A percentile compares a stretch with the other conserved stretches of the same genome.
These are phyloP conservation scores for Forsythia suspensa DNA, from an alignment of 257 asterid genomes.

Conservation along the genomic window DNA sequence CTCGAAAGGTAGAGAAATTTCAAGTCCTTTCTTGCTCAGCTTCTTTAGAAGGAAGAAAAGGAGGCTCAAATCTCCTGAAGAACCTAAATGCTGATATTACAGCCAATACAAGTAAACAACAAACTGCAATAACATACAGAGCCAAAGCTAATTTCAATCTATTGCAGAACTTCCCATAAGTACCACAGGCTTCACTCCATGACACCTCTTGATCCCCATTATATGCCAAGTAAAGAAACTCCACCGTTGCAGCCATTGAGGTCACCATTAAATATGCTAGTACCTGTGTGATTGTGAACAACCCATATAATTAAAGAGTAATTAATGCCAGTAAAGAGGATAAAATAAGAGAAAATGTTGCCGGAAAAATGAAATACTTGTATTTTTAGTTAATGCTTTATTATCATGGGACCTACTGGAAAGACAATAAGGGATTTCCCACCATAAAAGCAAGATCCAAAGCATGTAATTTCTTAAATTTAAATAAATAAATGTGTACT, in stretches of 20 bases:
- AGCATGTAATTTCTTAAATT: slow-evolving; percentile 3
- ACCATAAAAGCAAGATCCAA: slow-evolving; percentile 28
- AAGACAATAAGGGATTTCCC: slow-evolving; percentile 22
- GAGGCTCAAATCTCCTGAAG: slow-evolving; percentile 70
- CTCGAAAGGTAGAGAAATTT: background rate
- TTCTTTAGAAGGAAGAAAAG: slow-evolving; percentile 45
- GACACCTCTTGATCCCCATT: slow-evolving; percentile 70
- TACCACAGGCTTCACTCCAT: slow-evolving; percentile 87
- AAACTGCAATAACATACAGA: slow-evolving; percentile 56
- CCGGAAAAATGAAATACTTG: background rate
- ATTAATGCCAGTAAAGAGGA: no score
- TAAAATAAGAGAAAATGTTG: background rate
- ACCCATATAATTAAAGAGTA: background rate
- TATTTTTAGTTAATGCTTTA: slow-evolving; percentile 6
- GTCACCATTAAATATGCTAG: slow-evolving; percentile 88
- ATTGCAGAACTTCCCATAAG: slow-evolving; percentile 72
- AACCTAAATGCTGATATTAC: slow-evolving; percentile 71
- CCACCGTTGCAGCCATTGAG: slow-evolving; percentile 60
- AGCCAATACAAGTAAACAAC: slow-evolving; percentile 68
- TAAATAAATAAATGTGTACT: no score
- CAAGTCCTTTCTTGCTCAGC: slow-evolving; percentile 39
- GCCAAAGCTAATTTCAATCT: slow-evolving; percentile 58
- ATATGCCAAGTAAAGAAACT: slow-evolving; percentile 67
- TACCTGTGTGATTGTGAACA: slow-evolving; percentile 40
- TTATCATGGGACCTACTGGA: slow-evolving; percentile 21